These are phyloP conservation scores for Neoboletus magnificus DNA, from an alignment of 768 basidiomycete species.

Conservation along the genomic window DNA sequence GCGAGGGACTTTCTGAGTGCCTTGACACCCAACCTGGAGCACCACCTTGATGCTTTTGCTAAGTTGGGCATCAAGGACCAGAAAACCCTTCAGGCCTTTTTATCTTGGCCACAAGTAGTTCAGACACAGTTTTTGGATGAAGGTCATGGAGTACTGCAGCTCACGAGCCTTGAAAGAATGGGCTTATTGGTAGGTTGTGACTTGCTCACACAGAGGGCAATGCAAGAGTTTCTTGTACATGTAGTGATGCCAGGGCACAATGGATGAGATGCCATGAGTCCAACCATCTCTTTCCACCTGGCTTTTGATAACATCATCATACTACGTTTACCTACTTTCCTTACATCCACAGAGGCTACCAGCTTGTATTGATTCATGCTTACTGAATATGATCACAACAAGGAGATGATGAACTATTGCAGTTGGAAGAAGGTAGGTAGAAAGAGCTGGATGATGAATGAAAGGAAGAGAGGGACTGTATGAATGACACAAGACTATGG, in stretches of 20 bases:
- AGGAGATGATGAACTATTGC: conserved; percentile 23
- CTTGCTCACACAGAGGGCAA: neutral
- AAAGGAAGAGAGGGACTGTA: conserved; percentile 12
- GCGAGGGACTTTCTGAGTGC: conserved; percentile 20
- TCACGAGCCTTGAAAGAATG: conserved; percentile 23
- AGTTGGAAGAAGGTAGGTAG: conserved; percentile 21
- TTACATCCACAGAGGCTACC: conserved; percentile 1
- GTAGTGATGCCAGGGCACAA: neutral
- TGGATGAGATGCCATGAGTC: neutral
- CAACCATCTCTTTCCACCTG: neutral
- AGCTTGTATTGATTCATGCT: conserved; percentile 15
- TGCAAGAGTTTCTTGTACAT: neutral
- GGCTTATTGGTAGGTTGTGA: conserved; percentile 13
- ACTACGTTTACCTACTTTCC: conserved; percentile 3
- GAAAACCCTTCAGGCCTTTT: conserved; percentile 20
- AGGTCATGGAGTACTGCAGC: conserved; percentile 2
- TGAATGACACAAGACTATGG: conserved; percentile 20
- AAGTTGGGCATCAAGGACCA: conserved; percentile 23
- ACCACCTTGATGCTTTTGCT: conserved; percentile 15
- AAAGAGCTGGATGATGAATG: conserved; percentile 16
- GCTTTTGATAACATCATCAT: neutral
- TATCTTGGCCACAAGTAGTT: conserved; percentile 17
- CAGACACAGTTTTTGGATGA: conserved; percentile 20
- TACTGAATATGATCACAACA: conserved; percentile 24
- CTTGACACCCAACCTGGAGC: conserved; percentile 21